Conservation (phyloP, 139 green algal genomes). For the Eudorina sp. region DNA sequence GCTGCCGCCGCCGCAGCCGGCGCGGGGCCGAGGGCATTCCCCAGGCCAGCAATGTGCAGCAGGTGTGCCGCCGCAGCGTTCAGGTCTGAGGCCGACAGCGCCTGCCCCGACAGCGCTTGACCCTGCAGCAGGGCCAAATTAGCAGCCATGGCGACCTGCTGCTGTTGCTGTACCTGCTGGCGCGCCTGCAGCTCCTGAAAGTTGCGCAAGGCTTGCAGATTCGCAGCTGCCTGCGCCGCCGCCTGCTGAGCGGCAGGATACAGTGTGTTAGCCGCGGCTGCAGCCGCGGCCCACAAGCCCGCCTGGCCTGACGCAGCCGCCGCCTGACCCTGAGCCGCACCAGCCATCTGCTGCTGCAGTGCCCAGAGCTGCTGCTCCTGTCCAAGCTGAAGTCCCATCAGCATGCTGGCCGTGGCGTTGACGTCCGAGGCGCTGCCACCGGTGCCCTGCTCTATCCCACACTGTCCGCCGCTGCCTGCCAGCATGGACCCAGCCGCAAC, state of each 20-base stretch:
- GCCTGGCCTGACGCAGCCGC: conserved; percentile 21
- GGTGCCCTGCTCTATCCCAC: conserved; percentile 12
- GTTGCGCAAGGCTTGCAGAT: conserved; percentile 32
- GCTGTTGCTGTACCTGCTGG: conserved; percentile 63
- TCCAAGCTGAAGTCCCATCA: conserved; percentile 51
- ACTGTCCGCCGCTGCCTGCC: background rate
- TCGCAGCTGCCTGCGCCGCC: background rate
- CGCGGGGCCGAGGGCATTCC: background rate
- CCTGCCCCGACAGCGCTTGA: conserved; percentile 2
- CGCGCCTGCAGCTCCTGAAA: conserved; percentile 59
- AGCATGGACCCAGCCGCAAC: conserved; percentile 45
- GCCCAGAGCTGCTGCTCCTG: conserved; percentile 47
- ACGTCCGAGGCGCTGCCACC: conserved; percentile 50
- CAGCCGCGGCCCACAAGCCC: conserved; percentile 18
- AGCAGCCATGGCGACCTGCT: conserved; percentile 58
- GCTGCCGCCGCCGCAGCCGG: background rate
- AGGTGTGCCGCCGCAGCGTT: conserved; percentile 54
- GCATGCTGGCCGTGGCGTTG: conserved; percentile 54
- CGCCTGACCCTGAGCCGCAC: conserved; percentile 20
- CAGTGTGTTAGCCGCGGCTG: background rate
- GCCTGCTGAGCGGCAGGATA: background rate
- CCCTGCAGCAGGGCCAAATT: conserved; percentile 39
- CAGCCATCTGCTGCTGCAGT: conserved; percentile 30
- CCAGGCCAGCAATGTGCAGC: conserved; percentile 55
- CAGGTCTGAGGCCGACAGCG: conserved; percentile 31